Evolutionary conservation across 2,329 filamentous ascomycete genomes (phyloP), one percentile per base, ranked within the genome.

Genomic region (Knufia petricola): DNA sequence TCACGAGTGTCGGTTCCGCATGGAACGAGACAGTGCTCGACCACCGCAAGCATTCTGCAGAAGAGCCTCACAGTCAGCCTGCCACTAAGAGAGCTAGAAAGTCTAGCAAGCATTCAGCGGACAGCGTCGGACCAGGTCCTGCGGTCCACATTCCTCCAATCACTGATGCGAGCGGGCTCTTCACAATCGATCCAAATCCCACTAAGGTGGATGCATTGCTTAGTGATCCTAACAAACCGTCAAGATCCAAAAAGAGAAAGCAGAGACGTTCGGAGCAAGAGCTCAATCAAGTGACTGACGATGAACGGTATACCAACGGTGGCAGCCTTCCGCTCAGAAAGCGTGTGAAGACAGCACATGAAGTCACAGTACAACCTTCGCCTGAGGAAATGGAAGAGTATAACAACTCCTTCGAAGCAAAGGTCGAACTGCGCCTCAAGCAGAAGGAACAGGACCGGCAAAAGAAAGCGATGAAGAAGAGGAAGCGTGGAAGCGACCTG

Each of bases 351-450:
- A 31, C 31, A 12, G 48, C 58, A 17, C 51, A 58, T 30, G 50
- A 59, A 12, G 54, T 55, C 31, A 21, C 26, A 32, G n/a, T 7
- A 8, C 13, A 21, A 3, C 9, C 17, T 10, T 32, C 7, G 23
- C 20, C 15, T 23, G 38, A 42, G 3, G 24, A 7, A 23, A 32
- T 28, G 7, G 24, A 30, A 32, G 45, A 47, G 1, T 43, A 53
- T 12, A 51, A 53, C n/a, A 19, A 43, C 1, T 34, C 46, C 2
- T 26, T 23, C 17, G 49, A 51, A 17, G 47, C 46, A 19, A 69
- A 70, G 41, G 70, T 73, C 0, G 67, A 70, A 46, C 64, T 65
- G 15, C 61, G 68, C n/a, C 49, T 71, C 30, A 63, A 61, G 39
- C 66, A 69, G 34, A 70, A 66, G 48, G 68, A 70, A 50, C 65